phyloP scores from a whole-genome alignment of 2,329 filamentous ascomycete species.

The Aspergillus fumigatus region DNA sequence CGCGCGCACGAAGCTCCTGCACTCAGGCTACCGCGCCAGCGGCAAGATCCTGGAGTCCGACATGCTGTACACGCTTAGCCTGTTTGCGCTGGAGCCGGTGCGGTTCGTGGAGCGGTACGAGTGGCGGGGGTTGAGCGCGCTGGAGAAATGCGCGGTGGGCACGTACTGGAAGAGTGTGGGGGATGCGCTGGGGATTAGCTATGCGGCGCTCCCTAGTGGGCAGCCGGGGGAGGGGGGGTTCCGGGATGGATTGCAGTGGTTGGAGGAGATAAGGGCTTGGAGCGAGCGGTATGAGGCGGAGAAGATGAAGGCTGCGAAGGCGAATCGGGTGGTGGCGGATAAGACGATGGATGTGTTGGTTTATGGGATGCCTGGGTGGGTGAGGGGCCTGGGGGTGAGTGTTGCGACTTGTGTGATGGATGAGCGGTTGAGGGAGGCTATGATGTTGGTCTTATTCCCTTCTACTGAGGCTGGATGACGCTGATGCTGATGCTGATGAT shows the following conservation, averaged over 20 bases:
- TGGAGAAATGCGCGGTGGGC: conserved; percentile 64
- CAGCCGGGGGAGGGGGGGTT: conserved; percentile 36
- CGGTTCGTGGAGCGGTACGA: conserved; percentile 63
- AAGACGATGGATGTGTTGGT: conserved; percentile 59
- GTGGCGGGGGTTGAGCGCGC: conserved; percentile 62
- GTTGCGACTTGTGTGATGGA: conserved; percentile 59
- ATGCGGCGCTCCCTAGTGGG: conserved; percentile 39
- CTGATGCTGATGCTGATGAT: background rate
- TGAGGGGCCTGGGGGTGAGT: conserved; percentile 48
- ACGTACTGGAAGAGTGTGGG: conserved; percentile 69
- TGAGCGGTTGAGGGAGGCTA: conserved; percentile 58
- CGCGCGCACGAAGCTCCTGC: conserved; percentile 61
- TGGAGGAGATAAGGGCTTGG: conserved; percentile 50
- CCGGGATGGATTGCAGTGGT: conserved; percentile 50
- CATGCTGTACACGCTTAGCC: conserved; percentile 59
- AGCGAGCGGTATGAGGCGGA: conserved; percentile 54
- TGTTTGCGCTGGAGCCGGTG: conserved; percentile 63
- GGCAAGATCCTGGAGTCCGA: conserved; percentile 60
- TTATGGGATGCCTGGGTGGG: conserved; percentile 47
- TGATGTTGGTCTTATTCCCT: conserved; percentile 51
- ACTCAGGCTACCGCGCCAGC: conserved; percentile 52
- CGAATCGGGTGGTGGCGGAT: conserved; percentile 51
- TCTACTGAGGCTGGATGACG: background rate
- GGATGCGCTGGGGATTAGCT: conserved; percentile 63
- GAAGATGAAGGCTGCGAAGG: conserved; percentile 52